phyloP scores from a whole-genome alignment of 768 basidiomycete species.

The Suillus alpinus region DNA sequence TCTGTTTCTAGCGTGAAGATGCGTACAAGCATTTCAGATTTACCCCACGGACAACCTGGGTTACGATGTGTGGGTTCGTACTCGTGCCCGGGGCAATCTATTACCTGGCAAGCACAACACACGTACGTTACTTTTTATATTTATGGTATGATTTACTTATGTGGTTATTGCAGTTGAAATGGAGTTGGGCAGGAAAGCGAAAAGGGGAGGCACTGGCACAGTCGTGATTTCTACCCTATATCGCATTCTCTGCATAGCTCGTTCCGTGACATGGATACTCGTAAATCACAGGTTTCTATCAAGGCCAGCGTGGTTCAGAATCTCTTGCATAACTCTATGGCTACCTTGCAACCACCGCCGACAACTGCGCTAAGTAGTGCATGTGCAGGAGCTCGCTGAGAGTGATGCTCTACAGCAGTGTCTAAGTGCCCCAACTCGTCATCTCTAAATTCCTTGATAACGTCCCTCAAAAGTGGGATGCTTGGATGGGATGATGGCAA shows the following conservation, averaged over 20 bases:
- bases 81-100: conserved; percentile 59
- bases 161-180: conserved; percentile 39
- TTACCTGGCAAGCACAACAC: conserved; percentile 39
- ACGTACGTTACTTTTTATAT: conserved; percentile 35
- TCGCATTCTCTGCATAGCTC: neutral
- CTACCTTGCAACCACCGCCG: conserved; percentile 82
- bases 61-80: conserved; percentile 58
- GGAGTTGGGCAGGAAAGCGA: conserved; percentile 53
- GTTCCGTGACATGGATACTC: neutral
- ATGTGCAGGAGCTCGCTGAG: conserved; percentile 90
- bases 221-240: conserved; percentile 15
- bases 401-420: conserved; percentile 82
- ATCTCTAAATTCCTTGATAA: conserved; percentile 84
- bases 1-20: conserved; percentile 62
- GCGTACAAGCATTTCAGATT: conserved; percentile 84
- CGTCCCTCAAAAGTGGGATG: conserved; percentile 64
- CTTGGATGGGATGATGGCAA: conserved; percentile 73
- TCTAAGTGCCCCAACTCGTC: conserved; percentile 95
- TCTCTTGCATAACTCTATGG: conserved; percentile 86
- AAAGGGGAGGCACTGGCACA: conserved; percentile 42
- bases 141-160: conserved; percentile 9
- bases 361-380: conserved; percentile 84
- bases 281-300: neutral
- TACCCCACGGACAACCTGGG: conserved; percentile 65
- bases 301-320: conserved; percentile 40